Percentiles rank a stretch among this genome's conserved stretches.
These are phyloP conservation scores for Penicillium janthinellum DNA, from an alignment of 2,329 filamentous ascomycete genomes.

Conservation along the genomic window DNA sequence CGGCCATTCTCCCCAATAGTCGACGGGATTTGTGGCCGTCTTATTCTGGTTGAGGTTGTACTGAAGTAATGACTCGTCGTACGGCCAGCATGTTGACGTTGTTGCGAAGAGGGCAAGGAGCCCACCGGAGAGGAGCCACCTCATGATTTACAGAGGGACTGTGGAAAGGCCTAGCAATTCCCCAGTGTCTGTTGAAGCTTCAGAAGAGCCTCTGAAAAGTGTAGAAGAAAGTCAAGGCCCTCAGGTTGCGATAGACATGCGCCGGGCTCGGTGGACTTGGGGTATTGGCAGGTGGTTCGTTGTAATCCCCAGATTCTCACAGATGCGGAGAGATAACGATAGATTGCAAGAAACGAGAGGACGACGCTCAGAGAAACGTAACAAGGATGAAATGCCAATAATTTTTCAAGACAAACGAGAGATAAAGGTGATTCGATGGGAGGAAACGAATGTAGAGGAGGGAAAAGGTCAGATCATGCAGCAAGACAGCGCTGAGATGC, in stretches of 20 bases:
- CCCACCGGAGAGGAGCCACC: slow-evolving; percentile 31
- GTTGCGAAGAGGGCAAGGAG: slow-evolving; percentile 36
- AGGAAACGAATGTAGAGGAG: slow-evolving; percentile 3
- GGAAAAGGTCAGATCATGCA: slow-evolving; percentile 6
- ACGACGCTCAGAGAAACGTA: slow-evolving; percentile 9
- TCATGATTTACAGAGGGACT: slow-evolving; percentile 28
- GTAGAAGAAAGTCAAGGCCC: neutral
- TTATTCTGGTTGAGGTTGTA: slow-evolving; percentile 65
- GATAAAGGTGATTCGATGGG: slow-evolving; percentile 4
- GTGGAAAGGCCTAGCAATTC: neutral
- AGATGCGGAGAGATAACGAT: slow-evolving; percentile 5
- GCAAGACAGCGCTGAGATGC: neutral
- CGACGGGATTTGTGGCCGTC: slow-evolving; percentile 54
- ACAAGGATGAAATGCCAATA: neutral
- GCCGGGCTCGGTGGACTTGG: neutral
- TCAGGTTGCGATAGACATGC: neutral
- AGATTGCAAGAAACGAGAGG: slow-evolving; percentile 15
- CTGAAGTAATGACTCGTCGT: slow-evolving; percentile 53
- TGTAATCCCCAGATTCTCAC: neutral
- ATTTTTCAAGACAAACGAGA: neutral
- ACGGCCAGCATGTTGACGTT: slow-evolving; percentile 42
- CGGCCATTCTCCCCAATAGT: slow-evolving; percentile 60
- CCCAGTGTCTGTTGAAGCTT: neutral
- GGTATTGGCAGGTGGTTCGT: neutral
- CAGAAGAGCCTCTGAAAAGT: neutral